Conservation (phyloP, 805 yeast species). For the Yamadazyma laniorum region DNA sequence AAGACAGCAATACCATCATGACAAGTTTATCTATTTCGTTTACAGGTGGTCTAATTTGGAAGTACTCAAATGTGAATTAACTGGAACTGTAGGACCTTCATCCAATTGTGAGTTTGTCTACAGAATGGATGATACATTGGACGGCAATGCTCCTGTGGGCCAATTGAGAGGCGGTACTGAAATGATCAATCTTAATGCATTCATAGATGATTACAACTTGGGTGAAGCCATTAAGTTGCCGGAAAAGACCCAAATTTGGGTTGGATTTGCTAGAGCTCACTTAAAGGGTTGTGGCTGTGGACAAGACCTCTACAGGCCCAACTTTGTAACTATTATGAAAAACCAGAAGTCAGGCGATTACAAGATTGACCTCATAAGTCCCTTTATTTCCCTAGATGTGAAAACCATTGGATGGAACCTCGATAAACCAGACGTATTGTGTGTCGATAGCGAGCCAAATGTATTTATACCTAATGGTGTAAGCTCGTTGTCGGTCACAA, state of each 20-base stretch:
- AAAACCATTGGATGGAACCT: conserved; percentile 30
- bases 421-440: conserved; percentile 21
- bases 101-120: conserved; percentile 17
- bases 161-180: conserved; percentile 40
- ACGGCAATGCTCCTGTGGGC: conserved; percentile 18
- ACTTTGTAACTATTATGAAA: conserved; percentile 28
- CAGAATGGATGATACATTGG: conserved; percentile 5
- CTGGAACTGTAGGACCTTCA: conserved; percentile 6
- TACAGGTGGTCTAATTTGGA: conserved; percentile 30
- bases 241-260: conserved; percentile 28
- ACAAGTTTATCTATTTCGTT: conserved; percentile 28
- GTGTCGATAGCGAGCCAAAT: conserved; percentile 22
- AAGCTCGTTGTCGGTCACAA: conserved; percentile 21
- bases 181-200: conserved; percentile 23
- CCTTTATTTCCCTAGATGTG: conserved; percentile 29
- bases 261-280: conserved; percentile 43
- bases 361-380: conserved; percentile 29
- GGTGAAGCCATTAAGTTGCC: conserved; percentile 13
- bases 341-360: conserved; percentile 10
- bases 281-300: conserved; percentile 42
- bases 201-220: conserved; percentile 8
- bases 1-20: conserved; percentile 17
- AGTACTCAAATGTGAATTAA: conserved; percentile 16
- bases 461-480: conserved; percentile 38
- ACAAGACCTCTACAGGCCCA: conserved; percentile 37